These are phyloP conservation scores for Exophiala bonariae DNA, from an alignment of 2,329 filamentous ascomycete species.

Conservation along the genomic window DNA sequence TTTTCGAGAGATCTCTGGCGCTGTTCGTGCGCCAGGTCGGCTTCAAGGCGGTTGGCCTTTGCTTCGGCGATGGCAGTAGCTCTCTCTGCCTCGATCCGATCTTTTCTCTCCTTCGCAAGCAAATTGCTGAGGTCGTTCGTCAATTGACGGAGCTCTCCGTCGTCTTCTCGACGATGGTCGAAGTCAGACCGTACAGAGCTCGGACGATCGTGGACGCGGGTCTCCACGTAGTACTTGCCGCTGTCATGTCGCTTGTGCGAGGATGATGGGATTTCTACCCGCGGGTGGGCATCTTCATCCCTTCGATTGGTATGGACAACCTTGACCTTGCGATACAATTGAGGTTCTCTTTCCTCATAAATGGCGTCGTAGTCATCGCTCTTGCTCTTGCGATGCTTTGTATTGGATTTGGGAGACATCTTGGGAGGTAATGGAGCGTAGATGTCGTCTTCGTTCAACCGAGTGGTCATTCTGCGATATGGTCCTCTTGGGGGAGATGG, in stretches of 20 bases:
- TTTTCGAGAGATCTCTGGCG: slow-evolving; percentile 15
- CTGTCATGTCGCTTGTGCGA: slow-evolving; percentile 16
- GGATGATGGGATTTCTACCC: slow-evolving; percentile 19
- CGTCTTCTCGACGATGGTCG: slow-evolving; percentile 16
- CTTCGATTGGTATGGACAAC: slow-evolving; percentile 7
- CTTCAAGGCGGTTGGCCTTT: slow-evolving; percentile 9
- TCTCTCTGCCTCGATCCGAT: slow-evolving; percentile 21
- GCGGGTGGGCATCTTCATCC: slow-evolving; percentile 21
- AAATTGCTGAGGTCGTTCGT: slow-evolving; percentile 8
- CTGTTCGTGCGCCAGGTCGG: slow-evolving; percentile 17
- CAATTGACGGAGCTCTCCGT: slow-evolving; percentile 11
- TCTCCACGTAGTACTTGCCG: slow-evolving; percentile 16
- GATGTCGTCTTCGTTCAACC: slow-evolving; percentile 12
- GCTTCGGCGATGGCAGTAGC: slow-evolving; percentile 11
- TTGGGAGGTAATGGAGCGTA: slow-evolving; percentile 20
- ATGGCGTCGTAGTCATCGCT: slow-evolving; percentile 7
- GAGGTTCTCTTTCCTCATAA: slow-evolving; percentile 14
- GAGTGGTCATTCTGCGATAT: slow-evolving; percentile 19
- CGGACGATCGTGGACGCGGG: slow-evolving; percentile 2
- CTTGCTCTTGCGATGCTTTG: slow-evolving; percentile 4
- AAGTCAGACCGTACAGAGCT: slow-evolving; percentile 9
- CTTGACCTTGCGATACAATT: slow-evolving; percentile 14
- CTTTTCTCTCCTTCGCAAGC: slow-evolving; percentile 12
- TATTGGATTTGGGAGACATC: slow-evolving; percentile 13
- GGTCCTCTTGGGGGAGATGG: slow-evolving; percentile 17